These are phyloP conservation scores for Sapria himalayana DNA, from an alignment of 345 rosid species.

Conservation along the genomic window DNA sequence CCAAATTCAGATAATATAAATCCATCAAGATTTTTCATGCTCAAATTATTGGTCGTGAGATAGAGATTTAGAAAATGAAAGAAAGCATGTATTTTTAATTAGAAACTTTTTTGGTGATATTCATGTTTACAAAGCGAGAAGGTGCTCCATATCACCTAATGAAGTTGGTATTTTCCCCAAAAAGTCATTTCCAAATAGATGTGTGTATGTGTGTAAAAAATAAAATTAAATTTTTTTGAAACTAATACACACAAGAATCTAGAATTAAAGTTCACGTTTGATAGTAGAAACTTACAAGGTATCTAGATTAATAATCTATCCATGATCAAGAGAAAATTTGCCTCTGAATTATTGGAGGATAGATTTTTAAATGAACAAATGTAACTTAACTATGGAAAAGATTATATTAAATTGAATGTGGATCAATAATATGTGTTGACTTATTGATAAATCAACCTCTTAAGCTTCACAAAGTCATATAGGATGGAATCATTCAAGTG, in stretches of 20 bases:
- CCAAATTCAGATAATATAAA: slow-evolving; percentile 59
- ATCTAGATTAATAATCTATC: slow-evolving; percentile 70
- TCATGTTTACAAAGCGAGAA: slow-evolving; percentile 46
- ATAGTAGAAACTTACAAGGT: slow-evolving; percentile 48
- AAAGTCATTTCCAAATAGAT: slow-evolving; percentile 60
- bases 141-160: slow-evolving; percentile 81
- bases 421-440: slow-evolving; percentile 5
- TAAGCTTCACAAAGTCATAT: slow-evolving; percentile 40
- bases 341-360: slow-evolving; percentile 64
- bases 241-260: too few relatives aligned
- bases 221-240: not conserved
- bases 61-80: not conserved
- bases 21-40: slow-evolving; percentile 45
- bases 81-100: too few relatives aligned
- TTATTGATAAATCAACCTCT: slow-evolving; percentile 80
- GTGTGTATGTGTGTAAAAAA: slow-evolving; percentile 17
- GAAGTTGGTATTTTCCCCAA: slow-evolving; percentile 59
- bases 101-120: too few relatives aligned
- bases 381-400: not conserved
- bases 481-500: slow-evolving; percentile 57
- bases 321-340: slow-evolving; percentile 46
- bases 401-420: not conserved
- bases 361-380: slow-evolving; percentile 32
- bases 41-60: slow-evolving; percentile 33
- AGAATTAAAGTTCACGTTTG: too few relatives aligned